Conservation (phyloP, 2,329 filamentous ascomycete species). For the Thielaviopsis ethacetica region DNA sequence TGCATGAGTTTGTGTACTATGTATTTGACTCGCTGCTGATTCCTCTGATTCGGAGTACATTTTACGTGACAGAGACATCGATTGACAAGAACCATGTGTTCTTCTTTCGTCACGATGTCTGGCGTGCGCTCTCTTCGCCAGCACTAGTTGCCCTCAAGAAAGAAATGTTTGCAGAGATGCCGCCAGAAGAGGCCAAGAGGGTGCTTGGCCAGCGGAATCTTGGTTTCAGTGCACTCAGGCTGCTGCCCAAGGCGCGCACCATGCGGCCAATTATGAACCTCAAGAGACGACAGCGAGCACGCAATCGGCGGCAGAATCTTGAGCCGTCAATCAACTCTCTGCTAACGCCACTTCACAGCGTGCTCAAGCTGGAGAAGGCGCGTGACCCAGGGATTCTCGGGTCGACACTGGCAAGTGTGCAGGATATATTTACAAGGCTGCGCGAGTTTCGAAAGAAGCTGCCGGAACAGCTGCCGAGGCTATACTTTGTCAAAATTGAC, state of each 20-base stretch:
- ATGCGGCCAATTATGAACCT: conserved; percentile 82
- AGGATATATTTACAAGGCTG: conserved; percentile 61
- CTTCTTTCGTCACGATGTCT: conserved; percentile 90
- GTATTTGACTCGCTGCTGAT: conserved; percentile 83
- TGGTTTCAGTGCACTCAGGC: conserved; percentile 61
- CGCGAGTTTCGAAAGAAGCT: conserved; percentile 48
- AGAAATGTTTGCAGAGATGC: conserved; percentile 66
- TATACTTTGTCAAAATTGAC: conserved; percentile 89
- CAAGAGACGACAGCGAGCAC: conserved; percentile 40
- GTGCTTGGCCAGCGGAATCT: conserved; percentile 47
- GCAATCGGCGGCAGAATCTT: conserved; percentile 47
- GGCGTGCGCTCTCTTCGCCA: conserved; percentile 61
- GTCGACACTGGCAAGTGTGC: conserved; percentile 63
- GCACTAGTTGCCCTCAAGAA: conserved; percentile 49
- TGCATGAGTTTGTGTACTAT: conserved; percentile 80
- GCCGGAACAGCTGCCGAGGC: conserved; percentile 24
- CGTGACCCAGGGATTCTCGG: conserved; percentile 48
- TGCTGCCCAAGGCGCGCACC: conserved; percentile 65
- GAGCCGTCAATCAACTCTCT: conserved; percentile 28
- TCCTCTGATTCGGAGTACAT: conserved; percentile 71
- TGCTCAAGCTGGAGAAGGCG: conserved; percentile 58
- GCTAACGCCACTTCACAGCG: conserved; percentile 56
- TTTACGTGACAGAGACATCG: conserved; percentile 87
- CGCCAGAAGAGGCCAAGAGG: conserved; percentile 33
- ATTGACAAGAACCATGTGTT: conserved; percentile 66